Evolutionary conservation across 768 basidiomycete species (phyloP), one percentile per base, ranked within the genome.

Genomic region (Megacollybia marginata): DNA sequence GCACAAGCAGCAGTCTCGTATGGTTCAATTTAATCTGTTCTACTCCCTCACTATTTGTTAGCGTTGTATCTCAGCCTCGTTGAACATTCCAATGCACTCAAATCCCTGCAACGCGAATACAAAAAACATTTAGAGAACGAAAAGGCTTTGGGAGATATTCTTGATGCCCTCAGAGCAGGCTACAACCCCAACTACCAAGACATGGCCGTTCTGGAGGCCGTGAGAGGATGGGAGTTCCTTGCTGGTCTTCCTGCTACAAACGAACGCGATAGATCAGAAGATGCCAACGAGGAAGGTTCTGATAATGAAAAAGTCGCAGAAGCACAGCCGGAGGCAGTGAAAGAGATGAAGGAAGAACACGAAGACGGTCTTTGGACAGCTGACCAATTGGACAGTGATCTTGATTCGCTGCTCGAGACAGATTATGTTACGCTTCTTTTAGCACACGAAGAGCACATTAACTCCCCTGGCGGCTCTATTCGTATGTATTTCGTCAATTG

Each of bases 131-230:
- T 89, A 23, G 79, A 86, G 52, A 84, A 85, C 47, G 83, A 94
- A 59, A 78, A 78, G 52, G 74, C 81, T 43, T 79, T 99, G 2
- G 86, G 85, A 19, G 78, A 83, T n/a, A 89, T 99, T 46, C 76
- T 99, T 6, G 78, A 83, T 51, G 72, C 83, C 28, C 78, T 99
- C 10, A 78, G 90, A 18, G 78, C 80, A 9, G 84, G 86, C 4
- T 97, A 96, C 69, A 99, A 99, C 64, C 95, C 95, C 13, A 99
- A 99, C 65, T 97, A 97, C 67, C 94, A 97, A 63, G 95, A 99
- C 62, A 98, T 99, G 95, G 93, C 92, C 2, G 95, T 98, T 44
- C 79, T 96, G 28, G 94, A 95, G 57, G 94, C 95, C 15, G 93
- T 97, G 13, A 83, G 92, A 44, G 94, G 93, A 12, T 98, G 90